A percentile compares a stretch with the other conserved stretches of the same genome.
Conservation (phyloP, 2,329 filamentous ascomycete genomes). For the Pyricularia sp. region DNA sequence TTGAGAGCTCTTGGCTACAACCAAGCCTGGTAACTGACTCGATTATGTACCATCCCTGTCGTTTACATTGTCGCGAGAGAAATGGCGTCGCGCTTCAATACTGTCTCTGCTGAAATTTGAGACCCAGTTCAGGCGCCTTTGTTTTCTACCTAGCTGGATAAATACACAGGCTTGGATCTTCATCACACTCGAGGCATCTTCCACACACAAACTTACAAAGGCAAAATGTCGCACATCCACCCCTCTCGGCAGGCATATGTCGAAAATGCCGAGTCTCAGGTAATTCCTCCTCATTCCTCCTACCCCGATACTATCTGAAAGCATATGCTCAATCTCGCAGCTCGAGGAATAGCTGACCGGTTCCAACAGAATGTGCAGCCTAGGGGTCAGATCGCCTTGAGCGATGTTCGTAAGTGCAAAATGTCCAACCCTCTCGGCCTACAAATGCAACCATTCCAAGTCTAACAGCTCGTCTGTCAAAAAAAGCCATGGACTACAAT, state of each 20-base stretch:
- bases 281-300: slow-evolving; percentile 29
- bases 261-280: slow-evolving; percentile 67
- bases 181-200: not conserved
- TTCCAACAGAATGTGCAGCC: slow-evolving; percentile 9
- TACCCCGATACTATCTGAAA: slow-evolving; percentile 8
- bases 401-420: slow-evolving; percentile 33
- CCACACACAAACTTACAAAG: not conserved
- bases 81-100: not conserved
- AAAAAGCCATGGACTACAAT: slow-evolving; percentile 57
- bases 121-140: not conserved
- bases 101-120: not conserved
- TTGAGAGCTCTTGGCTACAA: not conserved
- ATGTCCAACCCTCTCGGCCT: not conserved
- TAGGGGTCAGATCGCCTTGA: slow-evolving; percentile 33
- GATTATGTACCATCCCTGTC: not conserved
- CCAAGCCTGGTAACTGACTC: not conserved
- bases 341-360: slow-evolving; percentile 14
- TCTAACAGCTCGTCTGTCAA: slow-evolving; percentile 6
- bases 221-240: slow-evolving; percentile 52
- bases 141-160: too few relatives aligned
- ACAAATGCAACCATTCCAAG: not conserved
- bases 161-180: not conserved
- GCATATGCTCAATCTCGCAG: slow-evolving; percentile 13
- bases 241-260: slow-evolving; percentile 89
- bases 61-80: not conserved